A percentile compares a stretch with the other conserved stretches of the same genome.
These are phyloP conservation scores for Amanita exitialis DNA, from an alignment of 768 basidiomycete species.

Conservation along the genomic window DNA sequence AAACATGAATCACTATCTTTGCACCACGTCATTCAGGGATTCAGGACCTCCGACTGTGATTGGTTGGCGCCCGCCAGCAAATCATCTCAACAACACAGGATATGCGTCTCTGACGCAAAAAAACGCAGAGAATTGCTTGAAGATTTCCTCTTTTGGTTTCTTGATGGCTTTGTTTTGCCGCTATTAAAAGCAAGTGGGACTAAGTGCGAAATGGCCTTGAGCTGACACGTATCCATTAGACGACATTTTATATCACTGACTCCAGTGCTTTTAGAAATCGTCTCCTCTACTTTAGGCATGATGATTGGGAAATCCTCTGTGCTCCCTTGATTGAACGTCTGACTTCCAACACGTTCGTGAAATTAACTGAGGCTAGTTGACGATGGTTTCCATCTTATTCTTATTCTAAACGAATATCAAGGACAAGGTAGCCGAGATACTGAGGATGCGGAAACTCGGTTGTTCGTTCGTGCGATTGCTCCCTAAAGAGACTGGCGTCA, in stretches of 20 bases:
- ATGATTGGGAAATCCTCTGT: slow-evolving; percentile 85
- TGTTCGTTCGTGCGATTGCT: slow-evolving; percentile 83
- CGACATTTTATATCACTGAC: slow-evolving; percentile 90
- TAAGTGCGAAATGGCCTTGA: neutral
- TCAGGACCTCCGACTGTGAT: slow-evolving; percentile 64
- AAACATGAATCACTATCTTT: slow-evolving; percentile 77
- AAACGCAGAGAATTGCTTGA: slow-evolving; percentile 77
- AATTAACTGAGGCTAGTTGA: slow-evolving; percentile 49
- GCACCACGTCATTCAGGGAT: slow-evolving; percentile 67
- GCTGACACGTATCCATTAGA: slow-evolving; percentile 31
- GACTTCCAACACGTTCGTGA: slow-evolving; percentile 56
- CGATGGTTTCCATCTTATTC: neutral
- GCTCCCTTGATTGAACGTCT: slow-evolving; percentile 74
- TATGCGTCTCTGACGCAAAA: slow-evolving; percentile 53
- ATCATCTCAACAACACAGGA: slow-evolving; percentile 31
- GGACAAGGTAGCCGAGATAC: slow-evolving; percentile 54
- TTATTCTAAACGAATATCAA: slow-evolving; percentile 17
- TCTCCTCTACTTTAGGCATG: slow-evolving; percentile 87
- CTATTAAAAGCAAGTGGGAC: slow-evolving; percentile 55
- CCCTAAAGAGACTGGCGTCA: slow-evolving; percentile 91
- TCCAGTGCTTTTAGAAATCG: slow-evolving; percentile 77
- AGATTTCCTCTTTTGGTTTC: slow-evolving; percentile 93
- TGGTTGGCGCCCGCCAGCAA: slow-evolving; percentile 56
- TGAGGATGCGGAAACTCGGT: slow-evolving; percentile 65
- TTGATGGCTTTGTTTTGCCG: slow-evolving; percentile 74